A percentile compares a stretch with the other conserved stretches of the same genome.
phyloP scores from a whole-genome alignment of 192 early-diverging fungal species.

The Podila minutissima region DNA sequence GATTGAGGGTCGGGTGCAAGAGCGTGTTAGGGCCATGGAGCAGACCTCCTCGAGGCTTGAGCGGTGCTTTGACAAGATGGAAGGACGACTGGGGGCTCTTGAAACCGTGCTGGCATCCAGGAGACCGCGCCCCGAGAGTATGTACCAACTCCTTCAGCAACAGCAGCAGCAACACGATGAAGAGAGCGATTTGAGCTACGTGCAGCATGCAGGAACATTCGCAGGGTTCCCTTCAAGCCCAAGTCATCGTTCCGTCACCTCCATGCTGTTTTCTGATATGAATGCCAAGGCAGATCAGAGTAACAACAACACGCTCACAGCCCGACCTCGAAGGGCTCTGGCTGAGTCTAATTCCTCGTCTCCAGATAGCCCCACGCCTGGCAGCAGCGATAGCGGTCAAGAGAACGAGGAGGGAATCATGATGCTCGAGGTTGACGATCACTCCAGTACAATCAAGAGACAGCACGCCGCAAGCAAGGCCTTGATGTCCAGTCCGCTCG shows the following conservation, averaged over 20 bases:
- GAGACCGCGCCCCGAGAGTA: constrained; percentile 50
- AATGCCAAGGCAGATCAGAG: constrained; percentile 1
- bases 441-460: not conserved
- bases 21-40: constrained; percentile 47
- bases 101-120: constrained; percentile 43
- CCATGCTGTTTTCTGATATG: constrained; percentile 15
- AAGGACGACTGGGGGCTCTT: constrained; percentile 35
- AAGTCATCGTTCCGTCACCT: constrained; percentile 26
- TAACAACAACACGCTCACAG: too few species aligned
- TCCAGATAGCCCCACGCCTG: not conserved
- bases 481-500: constrained; percentile 10
- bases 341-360: too few species aligned
- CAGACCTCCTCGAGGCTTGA: constrained; percentile 41
- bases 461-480: not conserved
- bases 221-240: constrained; percentile 30
- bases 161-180: constrained; percentile 37
- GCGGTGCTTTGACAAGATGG: constrained; percentile 49
- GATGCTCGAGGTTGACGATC: constrained; percentile 13
- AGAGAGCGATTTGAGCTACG: not conserved
- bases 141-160: constrained; percentile 47
- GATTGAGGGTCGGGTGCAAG: constrained; percentile 45
- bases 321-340: too few species aligned
- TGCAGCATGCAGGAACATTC: constrained; percentile 35
- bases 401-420: not conserved
- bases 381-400: not conserved